These are phyloP conservation scores for Austroboletus eburneus DNA, from an alignment of 768 basidiomycete species.

Conservation along the genomic window DNA sequence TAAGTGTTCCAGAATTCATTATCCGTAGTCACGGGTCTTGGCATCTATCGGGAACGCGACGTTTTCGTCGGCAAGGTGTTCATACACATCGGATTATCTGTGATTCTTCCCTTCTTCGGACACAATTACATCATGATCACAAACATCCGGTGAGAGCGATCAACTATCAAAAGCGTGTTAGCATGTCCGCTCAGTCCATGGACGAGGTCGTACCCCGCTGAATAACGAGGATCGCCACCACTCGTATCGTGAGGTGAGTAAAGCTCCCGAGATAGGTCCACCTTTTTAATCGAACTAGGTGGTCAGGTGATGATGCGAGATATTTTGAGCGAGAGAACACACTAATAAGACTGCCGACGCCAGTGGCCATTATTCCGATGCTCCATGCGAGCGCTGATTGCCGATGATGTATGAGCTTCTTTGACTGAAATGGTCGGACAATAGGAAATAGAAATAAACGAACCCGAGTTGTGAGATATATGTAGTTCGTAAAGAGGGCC, in stretches of 20 bases:
- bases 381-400: conserved; percentile 22
- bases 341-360: conserved; percentile 18
- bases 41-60: no score
- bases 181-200: neutral
- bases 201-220: conserved; percentile 34
- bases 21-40: no score
- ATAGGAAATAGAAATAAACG: neutral
- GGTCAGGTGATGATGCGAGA: neutral
- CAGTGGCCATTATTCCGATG: conserved; percentile 7
- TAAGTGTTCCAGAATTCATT: no score
- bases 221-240: conserved; percentile 59
- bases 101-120: no score
- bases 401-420: neutral
- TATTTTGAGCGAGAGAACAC: conserved; percentile 5
- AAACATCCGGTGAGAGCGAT: conserved; percentile 1
- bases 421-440: no score
- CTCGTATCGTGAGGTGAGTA: conserved; percentile 46
- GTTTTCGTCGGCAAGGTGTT: no score
- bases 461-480: conserved; percentile 47
- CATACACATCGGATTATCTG: no score
- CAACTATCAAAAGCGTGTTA: conserved; percentile 1
- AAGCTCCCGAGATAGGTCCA: conserved; percentile 53
- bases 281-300: conserved; percentile 33
- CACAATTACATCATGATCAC: conserved; percentile 7
- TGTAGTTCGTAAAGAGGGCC: conserved; percentile 38